Percentiles rank a stretch among this genome's conserved stretches.
Evolutionary conservation across 805 yeast genomes (phyloP).

Genomic region (Myxozyma melibiosi): DNA sequence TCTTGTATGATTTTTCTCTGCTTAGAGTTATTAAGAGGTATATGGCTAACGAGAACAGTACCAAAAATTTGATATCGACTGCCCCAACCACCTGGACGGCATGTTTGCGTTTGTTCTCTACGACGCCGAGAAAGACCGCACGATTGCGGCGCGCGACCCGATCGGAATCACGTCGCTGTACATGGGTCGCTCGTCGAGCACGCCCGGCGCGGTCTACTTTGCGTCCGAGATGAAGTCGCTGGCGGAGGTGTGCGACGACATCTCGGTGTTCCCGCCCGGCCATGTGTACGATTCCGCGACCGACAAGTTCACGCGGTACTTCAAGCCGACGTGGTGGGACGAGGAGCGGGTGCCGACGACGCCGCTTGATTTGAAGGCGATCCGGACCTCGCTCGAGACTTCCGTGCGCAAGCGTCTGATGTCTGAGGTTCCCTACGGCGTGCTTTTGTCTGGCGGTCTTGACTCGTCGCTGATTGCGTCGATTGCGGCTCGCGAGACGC

Average conservation of each 20-base stretch:
- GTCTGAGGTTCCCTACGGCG: slow-evolving; percentile 99
- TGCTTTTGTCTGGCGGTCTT: slow-evolving; percentile 92
- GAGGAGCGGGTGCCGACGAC: slow-evolving; percentile 70
- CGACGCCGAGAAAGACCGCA: slow-evolving; percentile 81
- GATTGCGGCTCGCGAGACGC: slow-evolving; percentile 95
- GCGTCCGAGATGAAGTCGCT: slow-evolving; percentile 95
- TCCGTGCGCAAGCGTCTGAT: slow-evolving; percentile 98
- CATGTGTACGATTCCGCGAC: slow-evolving; percentile 92
- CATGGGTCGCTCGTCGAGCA: slow-evolving; percentile 76
- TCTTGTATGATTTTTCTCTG: slow-evolving; percentile 41
- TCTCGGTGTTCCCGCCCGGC: slow-evolving; percentile 97
- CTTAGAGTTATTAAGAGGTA: background rate
- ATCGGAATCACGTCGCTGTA: slow-evolving; percentile 95
- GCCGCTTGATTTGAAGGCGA: slow-evolving; percentile 68
- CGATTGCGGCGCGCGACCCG: slow-evolving; percentile 97
- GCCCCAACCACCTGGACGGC: slow-evolving; percentile 93
- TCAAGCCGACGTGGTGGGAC: slow-evolving; percentile 94
- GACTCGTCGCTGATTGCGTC: slow-evolving; percentile 96
- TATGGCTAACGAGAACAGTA: slow-evolving; percentile 42
- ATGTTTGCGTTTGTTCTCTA: slow-evolving; percentile 96
- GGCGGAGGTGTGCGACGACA: slow-evolving; percentile 90
- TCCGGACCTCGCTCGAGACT: slow-evolving; percentile 82
- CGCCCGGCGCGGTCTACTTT: slow-evolving; percentile 79
- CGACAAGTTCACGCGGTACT: slow-evolving; percentile 83
- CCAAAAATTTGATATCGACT: slow-evolving; percentile 81